Base-by-base conservation (phyloP, 1,284 basidiomycete genomes). In the Uromyces viciae-fabae region DNA sequence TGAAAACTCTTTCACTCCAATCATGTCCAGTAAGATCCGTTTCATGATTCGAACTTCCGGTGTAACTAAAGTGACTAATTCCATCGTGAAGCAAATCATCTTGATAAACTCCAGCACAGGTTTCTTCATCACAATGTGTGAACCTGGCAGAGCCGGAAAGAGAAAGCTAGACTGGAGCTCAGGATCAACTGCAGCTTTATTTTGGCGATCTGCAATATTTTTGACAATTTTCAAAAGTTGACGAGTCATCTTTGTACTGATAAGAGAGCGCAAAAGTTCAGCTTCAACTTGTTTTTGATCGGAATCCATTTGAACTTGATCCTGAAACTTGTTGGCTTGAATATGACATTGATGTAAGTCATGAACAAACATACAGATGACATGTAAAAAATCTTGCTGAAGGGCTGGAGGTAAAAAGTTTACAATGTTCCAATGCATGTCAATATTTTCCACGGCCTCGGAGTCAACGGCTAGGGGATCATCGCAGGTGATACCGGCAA, bases 381-480 rank as follows among this genome's bases (percentile, higher is more conserved):
- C 89, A 15, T 89, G 86, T 76, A 89, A 89, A 84, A 99, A 98
- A 82, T 94, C 90, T 14, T 89, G 87, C 84, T 96, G 95, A 42
- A 96, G 88, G 5, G 91, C 91, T 0, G 89, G 89, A 0, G 97
- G 96, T 11, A 99, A 90, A 89, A 98, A 98, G 0, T 90, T 90
- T 82, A 92, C 90, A 82, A 99, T 94, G 86, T 99, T 99, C 95
- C 96, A 99, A 82, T 91, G 90, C 92, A 95, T 94, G 84, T 94
- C 93, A 81, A 97, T 88, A 1, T 89, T 49, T 56, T 69, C 76
- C 19, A 60, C 46, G 4, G 25, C 66, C 4, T 71, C 76, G 22
- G 38, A 15, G 15, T 79, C 31, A 22, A 46, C 28, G 3, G 33
- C 81, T 60, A 7, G 25, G 0, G 92, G 91, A 83, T 94, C 89